phyloP scores from a whole-genome alignment of 768 basidiomycete genomes.

The Kwoniella dejecticola region DNA sequence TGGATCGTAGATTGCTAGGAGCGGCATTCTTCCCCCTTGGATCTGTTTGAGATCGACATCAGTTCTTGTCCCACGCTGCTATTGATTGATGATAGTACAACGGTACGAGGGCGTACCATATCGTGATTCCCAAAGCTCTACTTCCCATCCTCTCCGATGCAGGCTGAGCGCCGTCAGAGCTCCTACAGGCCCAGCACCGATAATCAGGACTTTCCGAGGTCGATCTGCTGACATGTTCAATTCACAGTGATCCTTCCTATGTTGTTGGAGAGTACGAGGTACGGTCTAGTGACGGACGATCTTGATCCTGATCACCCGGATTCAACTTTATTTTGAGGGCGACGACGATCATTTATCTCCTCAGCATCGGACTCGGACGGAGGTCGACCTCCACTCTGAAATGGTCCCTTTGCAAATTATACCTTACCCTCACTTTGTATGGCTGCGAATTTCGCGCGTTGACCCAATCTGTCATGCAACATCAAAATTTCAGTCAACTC shows the following conservation, averaged over 20 bases:
- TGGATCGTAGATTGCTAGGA: conserved; percentile 65
- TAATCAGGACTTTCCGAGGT: conserved; percentile 53
- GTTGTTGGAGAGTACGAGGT: too few species aligned
- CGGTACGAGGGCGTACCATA: conserved; percentile 42
- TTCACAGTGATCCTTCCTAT: too few species aligned
- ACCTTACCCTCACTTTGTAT: too few species aligned
- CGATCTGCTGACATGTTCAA: conserved; percentile 10
- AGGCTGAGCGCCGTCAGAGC: conserved; percentile 84
- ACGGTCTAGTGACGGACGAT: neutral
- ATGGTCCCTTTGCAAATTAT: neutral
- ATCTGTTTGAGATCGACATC: conserved; percentile 28
- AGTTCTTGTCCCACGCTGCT: neutral
- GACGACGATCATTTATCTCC: neutral
- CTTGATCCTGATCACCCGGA: neutral
- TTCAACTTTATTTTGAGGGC: too few species aligned
- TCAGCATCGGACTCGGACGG: conserved; percentile 6
- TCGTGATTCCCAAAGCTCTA: conserved; percentile 53
- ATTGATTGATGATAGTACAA: too few species aligned
- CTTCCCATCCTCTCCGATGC: conserved; percentile 75
- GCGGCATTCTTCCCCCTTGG: conserved; percentile 40
- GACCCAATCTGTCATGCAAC: neutral
- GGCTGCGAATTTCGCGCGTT: neutral
- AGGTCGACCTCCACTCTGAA: conserved; percentile 6
- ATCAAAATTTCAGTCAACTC: conserved; percentile 18
- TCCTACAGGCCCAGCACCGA: conserved; percentile 91